Base-by-base conservation (phyloP, 2,329 filamentous ascomycete species). In the Aspergillus fumigatus region DNA sequence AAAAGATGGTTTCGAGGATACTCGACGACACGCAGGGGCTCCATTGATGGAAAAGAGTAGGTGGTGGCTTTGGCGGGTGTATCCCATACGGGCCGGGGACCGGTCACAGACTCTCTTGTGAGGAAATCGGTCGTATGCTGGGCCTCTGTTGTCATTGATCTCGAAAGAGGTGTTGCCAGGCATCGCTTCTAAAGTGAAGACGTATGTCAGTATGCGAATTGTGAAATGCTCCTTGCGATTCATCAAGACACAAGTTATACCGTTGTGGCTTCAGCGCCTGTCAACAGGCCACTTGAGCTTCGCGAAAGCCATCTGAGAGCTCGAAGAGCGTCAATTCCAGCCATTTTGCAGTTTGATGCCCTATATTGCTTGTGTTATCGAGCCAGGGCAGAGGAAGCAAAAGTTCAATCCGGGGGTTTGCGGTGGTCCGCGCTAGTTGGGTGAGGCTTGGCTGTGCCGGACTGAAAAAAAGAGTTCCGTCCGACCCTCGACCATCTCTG, bases 11-110 rank as follows among this genome's bases (percentile, higher is more conserved):
- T 88, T 59, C 86, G 80, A 43, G 89, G 87, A 80, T 92, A 97
- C 67, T 84, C 77, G 70, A 90, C 85, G 73, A 95, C 88, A 51
- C 85, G 81, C 50, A 86, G 79, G 25, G 94, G 94, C 75, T 97
- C 92, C 76, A 97, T 86, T 10, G 86, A 84, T 38, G 94, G 94
- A 79, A 97, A 99, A 71, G 82, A 80, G 84, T 96, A 92, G 75
- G 97, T 84, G 54, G 93, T 97, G 59, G 93, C 83, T 54, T 89
- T 85, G 55, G 95, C 90, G 29, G 84, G 86, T 62, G 80, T 79
- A 62, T 62, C 67, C 70, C 71, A 76, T 50, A 57, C 73, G 69
- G 67, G 71, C 32, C 58, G 65, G 47, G 70, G 65, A n/a, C 58
- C 57, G 27, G 54, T 38, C 7, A 55, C 53, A 32, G 58, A 26